Evolutionary conservation across 768 basidiomycete species (phyloP).

Genomic region (Pulveroboletus sp.): DNA sequence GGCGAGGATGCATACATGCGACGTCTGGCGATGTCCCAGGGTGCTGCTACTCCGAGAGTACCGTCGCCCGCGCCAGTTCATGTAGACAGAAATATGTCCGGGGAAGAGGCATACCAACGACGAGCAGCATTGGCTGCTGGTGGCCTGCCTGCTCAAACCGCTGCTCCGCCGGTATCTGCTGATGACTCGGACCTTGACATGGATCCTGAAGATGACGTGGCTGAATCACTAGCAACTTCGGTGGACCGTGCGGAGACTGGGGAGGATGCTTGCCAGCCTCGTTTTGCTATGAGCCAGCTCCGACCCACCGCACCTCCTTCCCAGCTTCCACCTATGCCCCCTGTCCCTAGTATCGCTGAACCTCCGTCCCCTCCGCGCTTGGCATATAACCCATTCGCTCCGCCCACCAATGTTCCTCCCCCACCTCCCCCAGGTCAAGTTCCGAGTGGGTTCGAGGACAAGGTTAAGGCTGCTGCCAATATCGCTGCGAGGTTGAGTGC

Average conservation of each 20-base stretch:
- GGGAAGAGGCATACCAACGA: constrained; percentile 79
- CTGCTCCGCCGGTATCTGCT: constrained; percentile 21
- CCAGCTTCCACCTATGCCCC: constrained; percentile 20
- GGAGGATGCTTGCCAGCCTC: constrained; percentile 67
- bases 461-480: constrained; percentile 73
- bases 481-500: constrained; percentile 76
- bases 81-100: constrained; percentile 50
- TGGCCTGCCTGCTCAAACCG: constrained; percentile 14
- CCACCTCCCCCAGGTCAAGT: constrained; percentile 54
- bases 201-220: neutral
- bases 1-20: constrained; percentile 84
- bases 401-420: constrained; percentile 57
- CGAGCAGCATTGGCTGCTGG: constrained; percentile 66
- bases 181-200: constrained; percentile 21
- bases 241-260: constrained; percentile 43
- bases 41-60: constrained; percentile 16
- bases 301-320: constrained; percentile 28
- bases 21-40: constrained; percentile 66
- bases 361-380: constrained; percentile 49
- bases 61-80: constrained; percentile 34
- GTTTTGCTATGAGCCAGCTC: constrained; percentile 53
- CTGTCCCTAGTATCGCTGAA: constrained; percentile 18
- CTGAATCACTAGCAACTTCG: neutral
- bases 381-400: constrained; percentile 71
- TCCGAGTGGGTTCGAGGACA: constrained; percentile 55